Percentiles rank a stretch among this genome's conserved stretches.
These are phyloP conservation scores for Cercospora beticola DNA, from an alignment of 2,329 filamentous ascomycete genomes.

Conservation along the genomic window DNA sequence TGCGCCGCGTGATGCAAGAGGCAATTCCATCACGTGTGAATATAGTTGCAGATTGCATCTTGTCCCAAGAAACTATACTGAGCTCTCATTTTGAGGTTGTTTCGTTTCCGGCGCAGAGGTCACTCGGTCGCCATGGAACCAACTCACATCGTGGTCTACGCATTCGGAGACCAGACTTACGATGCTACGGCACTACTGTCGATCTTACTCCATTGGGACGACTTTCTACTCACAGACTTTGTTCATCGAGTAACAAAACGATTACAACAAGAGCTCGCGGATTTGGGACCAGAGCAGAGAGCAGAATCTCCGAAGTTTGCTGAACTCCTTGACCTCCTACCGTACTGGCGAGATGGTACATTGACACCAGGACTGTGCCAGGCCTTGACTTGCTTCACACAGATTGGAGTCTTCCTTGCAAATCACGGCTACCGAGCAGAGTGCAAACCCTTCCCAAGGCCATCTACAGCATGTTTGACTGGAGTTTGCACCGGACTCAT, in stretches of 20 bases:
- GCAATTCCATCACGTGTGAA: not conserved
- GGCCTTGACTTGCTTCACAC: not conserved
- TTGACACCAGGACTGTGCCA: not conserved
- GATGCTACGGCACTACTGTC: not conserved
- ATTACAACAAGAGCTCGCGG: not conserved
- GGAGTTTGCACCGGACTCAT: not conserved
- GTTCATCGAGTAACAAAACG: not conserved
- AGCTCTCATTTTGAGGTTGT: not conserved
- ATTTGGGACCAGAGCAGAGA: not conserved
- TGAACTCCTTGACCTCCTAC: not conserved
- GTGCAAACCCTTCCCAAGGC: not conserved
- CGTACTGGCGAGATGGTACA: not conserved
- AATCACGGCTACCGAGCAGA: not conserved
- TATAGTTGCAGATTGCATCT: not conserved
- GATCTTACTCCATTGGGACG: not conserved
- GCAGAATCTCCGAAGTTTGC: not conserved
- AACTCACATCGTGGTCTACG: not conserved
- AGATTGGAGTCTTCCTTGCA: not conserved
- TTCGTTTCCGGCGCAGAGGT: not conserved
- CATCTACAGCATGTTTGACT: not conserved
- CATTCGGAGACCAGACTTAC: not conserved
- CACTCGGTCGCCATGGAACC: not conserved
- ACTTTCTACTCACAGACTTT: not conserved
- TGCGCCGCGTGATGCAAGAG: not conserved
- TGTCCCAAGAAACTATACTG: not conserved